Evolutionary conservation across 805 yeast species (phyloP).

Genomic region (Saccharomyces eubayanus): DNA sequence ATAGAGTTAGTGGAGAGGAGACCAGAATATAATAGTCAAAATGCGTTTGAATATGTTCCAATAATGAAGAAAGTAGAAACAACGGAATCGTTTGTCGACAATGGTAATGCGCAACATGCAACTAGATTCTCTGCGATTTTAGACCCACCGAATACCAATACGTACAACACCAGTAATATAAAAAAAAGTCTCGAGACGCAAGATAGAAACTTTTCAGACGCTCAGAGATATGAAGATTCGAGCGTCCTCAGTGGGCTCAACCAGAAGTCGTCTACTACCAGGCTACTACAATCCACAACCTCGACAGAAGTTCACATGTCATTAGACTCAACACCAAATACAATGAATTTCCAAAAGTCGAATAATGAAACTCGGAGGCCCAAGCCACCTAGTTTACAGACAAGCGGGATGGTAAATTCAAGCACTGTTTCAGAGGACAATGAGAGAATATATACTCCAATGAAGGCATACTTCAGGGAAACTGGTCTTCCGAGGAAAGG

Average conservation of each 20-base stretch:
- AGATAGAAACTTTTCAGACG: not conserved
- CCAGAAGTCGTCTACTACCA: not conserved
- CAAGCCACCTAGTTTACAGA: not conserved
- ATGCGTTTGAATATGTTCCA: not conserved
- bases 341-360: not conserved
- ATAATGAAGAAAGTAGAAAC: not conserved
- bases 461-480: constrained; percentile 7
- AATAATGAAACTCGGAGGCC: not conserved
- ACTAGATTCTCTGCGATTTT: not conserved
- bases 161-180: not conserved
- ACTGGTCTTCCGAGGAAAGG: not conserved
- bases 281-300: not conserved
- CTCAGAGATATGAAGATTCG: not conserved
- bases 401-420: not conserved
- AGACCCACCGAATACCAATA: not conserved
- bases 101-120: not conserved
- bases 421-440: not conserved
- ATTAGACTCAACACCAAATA: not conserved
- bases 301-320: not conserved
- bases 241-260: not conserved
- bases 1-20: not conserved
- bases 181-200: not conserved
- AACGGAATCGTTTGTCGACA: not conserved
- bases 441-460: constrained; percentile 4
- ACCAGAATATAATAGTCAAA: not conserved